These are phyloP conservation scores for Lolium perenne DNA, from an alignment of 176 grass and related monocot genomes.

Conservation along the genomic window DNA sequence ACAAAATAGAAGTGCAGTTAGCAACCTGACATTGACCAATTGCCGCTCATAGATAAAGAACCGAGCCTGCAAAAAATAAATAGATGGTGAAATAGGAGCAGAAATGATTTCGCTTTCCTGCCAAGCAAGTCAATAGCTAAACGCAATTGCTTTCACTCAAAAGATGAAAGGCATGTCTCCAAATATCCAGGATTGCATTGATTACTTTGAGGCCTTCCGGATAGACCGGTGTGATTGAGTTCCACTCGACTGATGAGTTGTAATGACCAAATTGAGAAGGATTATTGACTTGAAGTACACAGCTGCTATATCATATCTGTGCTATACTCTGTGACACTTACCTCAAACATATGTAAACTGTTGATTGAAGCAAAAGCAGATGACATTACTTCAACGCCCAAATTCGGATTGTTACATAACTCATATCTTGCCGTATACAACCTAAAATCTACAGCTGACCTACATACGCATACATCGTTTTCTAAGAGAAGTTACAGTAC, in stretches of 20 bases:
- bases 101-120: conserved; percentile 29
- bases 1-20: not conserved
- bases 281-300: conserved; percentile 41
- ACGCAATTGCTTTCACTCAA: conserved; percentile 34
- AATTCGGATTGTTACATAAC: conserved; percentile 20
- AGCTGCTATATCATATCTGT: conserved; percentile 7
- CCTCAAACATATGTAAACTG: conserved; percentile 26
- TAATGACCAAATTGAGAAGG: conserved; percentile 25
- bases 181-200: not conserved
- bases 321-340: conserved; percentile 7
- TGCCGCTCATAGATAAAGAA: not conserved
- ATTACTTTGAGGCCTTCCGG: not conserved
- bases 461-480: conserved; percentile 37
- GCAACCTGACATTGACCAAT: not conserved
- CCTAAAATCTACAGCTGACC: conserved; percentile 25
- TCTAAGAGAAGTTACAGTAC: conserved; percentile 28
- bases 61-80: not conserved
- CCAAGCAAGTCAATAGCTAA: conserved; percentile 27
- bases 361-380: conserved; percentile 54
- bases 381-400: conserved; percentile 49
- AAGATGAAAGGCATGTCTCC: conserved; percentile 34
- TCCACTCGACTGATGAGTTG: conserved; percentile 4
- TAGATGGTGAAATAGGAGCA: not conserved
- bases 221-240: conserved; percentile 1
- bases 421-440: conserved; percentile 5